Conservation (phyloP, 2,329 filamentous ascomycete genomes). For the Tolypocladium cylindrosporum region DNA sequence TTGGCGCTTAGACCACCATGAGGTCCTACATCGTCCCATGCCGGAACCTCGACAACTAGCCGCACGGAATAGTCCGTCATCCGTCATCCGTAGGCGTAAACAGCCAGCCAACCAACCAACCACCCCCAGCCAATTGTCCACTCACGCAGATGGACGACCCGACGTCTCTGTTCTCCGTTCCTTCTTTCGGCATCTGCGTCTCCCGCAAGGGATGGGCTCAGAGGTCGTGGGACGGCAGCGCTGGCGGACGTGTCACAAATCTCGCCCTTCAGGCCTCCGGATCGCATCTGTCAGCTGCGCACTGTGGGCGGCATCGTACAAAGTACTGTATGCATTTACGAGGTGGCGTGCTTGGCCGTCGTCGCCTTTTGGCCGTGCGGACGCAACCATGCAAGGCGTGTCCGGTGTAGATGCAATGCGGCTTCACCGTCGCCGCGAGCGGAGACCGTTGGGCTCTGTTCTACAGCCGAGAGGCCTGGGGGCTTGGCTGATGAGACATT, state of each 20-base stretch:
- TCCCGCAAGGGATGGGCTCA: no score
- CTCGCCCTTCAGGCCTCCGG: background rate
- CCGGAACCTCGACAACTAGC: no score
- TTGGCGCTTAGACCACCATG: no score
- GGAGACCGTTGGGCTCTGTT: background rate
- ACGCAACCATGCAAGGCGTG: conserved; percentile 1
- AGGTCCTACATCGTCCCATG: no score
- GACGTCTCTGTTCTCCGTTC: no score
- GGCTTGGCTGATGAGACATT: background rate
- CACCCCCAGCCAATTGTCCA: background rate
- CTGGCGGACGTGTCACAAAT: background rate
- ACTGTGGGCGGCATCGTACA: background rate
- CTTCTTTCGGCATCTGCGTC: background rate
- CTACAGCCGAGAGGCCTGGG: background rate
- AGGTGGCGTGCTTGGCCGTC: background rate
- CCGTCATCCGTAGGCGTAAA: no score
- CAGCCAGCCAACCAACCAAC: background rate
- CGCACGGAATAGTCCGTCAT: no score
- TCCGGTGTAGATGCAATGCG: background rate
- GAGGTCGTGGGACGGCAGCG: background rate
- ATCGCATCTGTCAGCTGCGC: background rate
- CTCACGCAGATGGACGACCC: no score
- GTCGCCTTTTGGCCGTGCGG: background rate
- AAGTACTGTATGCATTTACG: background rate
- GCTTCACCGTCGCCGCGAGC: background rate